Evolutionary conservation across 352 stramenopile species (phyloP).

Genomic region (Phytophthora multivora): DNA sequence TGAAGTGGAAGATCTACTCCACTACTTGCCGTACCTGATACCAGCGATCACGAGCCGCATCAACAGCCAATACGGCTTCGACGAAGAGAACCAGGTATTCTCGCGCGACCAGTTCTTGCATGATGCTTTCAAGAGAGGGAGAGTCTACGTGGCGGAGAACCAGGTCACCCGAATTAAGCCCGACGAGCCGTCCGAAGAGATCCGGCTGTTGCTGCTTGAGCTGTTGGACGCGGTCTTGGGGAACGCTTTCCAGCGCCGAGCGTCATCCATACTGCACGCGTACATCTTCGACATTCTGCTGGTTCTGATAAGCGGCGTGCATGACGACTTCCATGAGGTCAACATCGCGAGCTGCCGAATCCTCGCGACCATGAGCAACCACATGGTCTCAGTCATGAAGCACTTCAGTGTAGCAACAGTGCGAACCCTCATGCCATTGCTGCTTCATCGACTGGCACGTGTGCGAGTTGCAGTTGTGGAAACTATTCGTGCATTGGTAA

Average conservation of each 20-base stretch:
- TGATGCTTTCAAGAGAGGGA: conserved; percentile 74
- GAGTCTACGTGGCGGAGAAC: conserved; percentile 58
- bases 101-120: conserved; percentile 70
- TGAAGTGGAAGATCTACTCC: conserved; percentile 60
- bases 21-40: conserved; percentile 76
- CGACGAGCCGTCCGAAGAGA: conserved; percentile 77
- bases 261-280: conserved; percentile 77
- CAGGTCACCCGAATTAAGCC: conserved; percentile 49
- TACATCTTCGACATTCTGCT: conserved; percentile 84
- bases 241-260: conserved; percentile 53
- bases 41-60: conserved; percentile 70
- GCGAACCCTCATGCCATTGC: conserved; percentile 71
- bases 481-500: conserved; percentile 82
- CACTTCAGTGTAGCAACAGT: conserved; percentile 92
- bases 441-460: conserved; percentile 90
- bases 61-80: conserved; percentile 66
- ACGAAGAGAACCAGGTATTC: conserved; percentile 81
- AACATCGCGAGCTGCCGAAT: conserved; percentile 76
- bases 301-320: conserved; percentile 66
- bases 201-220: conserved; percentile 65
- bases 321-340: conserved; percentile 89
- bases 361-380: conserved; percentile 48
- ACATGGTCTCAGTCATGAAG: conserved; percentile 93
- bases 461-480: conserved; percentile 89
- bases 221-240: conserved; percentile 57